Conservation (phyloP, 495 filamentous ascomycete species). For the Parmelia sp. region DNA sequence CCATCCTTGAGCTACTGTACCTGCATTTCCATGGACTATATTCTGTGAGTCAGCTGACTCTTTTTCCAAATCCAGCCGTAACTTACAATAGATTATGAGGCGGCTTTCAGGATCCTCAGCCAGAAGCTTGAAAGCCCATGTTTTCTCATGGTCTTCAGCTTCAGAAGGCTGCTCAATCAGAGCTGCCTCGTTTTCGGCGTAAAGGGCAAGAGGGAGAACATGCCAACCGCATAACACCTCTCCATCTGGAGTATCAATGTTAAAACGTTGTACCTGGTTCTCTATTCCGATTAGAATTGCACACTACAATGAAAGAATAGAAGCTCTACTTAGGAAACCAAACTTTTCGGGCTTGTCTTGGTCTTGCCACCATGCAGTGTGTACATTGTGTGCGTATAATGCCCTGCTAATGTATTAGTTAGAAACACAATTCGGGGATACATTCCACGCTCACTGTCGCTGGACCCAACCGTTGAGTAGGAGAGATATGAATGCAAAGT, state of each 20-base stretch:
- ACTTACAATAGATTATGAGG: constrained; percentile 53
- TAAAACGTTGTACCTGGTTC: constrained; percentile 56
- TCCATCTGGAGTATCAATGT: constrained; percentile 50
- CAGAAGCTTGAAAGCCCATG: constrained; percentile 47
- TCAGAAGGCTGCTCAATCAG: constrained; percentile 40
- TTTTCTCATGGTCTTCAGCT: constrained; percentile 38
- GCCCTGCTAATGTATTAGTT: constrained; percentile 43
- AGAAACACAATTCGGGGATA: neutral
- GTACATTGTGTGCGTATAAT: constrained; percentile 69
- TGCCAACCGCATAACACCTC: constrained; percentile 58
- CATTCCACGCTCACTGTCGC: constrained; percentile 38
- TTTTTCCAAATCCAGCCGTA: neutral
- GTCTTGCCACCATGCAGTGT: constrained; percentile 62
- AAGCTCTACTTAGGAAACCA: constrained; percentile 65
- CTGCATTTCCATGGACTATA: constrained; percentile 46
- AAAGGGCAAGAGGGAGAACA: constrained; percentile 50
- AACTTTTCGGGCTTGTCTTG: constrained; percentile 67
- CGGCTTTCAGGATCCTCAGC: constrained; percentile 48
- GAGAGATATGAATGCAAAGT: constrained; percentile 43
- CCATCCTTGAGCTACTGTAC: constrained; percentile 46
- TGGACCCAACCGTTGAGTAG: constrained; percentile 47
- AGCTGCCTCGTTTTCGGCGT: constrained; percentile 42
- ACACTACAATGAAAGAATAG: neutral
- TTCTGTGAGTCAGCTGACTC: neutral
- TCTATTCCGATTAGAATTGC: constrained; percentile 28